Base-by-base conservation (phyloP, 2,329 filamentous ascomycete genomes). In the Trichoderma sp. region DNA sequence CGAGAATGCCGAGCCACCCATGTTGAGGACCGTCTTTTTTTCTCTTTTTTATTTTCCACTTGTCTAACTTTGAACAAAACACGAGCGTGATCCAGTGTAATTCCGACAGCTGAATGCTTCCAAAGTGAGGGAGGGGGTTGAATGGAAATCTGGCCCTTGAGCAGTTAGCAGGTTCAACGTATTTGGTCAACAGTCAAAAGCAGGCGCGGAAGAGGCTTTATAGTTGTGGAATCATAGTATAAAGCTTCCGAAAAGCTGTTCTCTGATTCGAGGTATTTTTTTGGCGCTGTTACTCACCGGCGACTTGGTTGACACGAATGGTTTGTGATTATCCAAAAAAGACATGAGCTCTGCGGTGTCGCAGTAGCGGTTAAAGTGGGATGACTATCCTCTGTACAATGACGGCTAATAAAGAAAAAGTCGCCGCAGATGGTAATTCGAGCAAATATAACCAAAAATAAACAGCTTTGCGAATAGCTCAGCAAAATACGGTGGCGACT, bases 1-100 rank as follows among this genome's bases (percentile, higher is more conserved):
- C 1, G 81, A 70, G 70, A 92, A 92, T 0, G 84, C 86, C 1
- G 79, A 80, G 19, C 91, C 91, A 22, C 91, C 91, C 91, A 93
- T 93, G 27, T 8, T 70, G 71, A 59, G 37, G 17, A 17, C 5
- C 42, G 42, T 10, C 42, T 48, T 1, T 48, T 22, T 45, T 25
- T 22, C 25, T 25, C 22, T 1, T 48, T 22, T 45, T 25, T 22
- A 17, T 25, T 48, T 12, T 1, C 8, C 25, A 13, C 12, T 12
- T 45, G n/a, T 42, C 13, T 29, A n/a, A 10, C 2, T 3, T 29
- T n/a, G 22, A 2, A n/a, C 10, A 27, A 4, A n/a, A 12, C 17
- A 9, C 1, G 9, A 29, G 17, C 7, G 37, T 60, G 10, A 29
- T 34, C 6, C 5, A 5, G 45, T 10, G 19, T 13, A 42, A 37